These are phyloP conservation scores for Kalaharituber pfeilii DNA, from an alignment of 2,329 filamentous ascomycete genomes.

Conservation along the genomic window DNA sequence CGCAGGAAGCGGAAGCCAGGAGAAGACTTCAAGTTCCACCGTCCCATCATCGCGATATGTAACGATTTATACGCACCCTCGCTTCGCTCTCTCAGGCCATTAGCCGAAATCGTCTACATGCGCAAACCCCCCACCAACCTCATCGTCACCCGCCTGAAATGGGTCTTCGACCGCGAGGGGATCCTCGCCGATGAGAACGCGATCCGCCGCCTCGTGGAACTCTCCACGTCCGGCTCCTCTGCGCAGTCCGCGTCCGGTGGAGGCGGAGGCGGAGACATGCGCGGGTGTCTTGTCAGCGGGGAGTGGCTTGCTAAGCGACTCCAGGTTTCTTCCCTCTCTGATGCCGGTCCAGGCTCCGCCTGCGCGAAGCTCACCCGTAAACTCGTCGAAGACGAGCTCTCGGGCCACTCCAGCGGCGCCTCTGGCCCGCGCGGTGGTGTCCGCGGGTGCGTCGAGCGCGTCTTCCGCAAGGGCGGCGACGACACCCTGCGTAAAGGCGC, in stretches of 20 bases:
- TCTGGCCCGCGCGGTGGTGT: slow-evolving; percentile 53
- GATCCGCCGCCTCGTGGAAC: slow-evolving; percentile 66
- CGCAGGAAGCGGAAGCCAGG: slow-evolving; percentile 51
- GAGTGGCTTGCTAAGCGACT: slow-evolving; percentile 71
- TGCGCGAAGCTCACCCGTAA: slow-evolving; percentile 41
- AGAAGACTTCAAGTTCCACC: slow-evolving; percentile 70
- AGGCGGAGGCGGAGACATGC: slow-evolving; percentile 42
- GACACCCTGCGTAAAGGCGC: slow-evolving; percentile 44
- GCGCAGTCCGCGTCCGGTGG: slow-evolving; percentile 26
- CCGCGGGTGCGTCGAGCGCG: slow-evolving; percentile 58
- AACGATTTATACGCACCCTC: slow-evolving; percentile 94
- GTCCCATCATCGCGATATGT: slow-evolving; percentile 84
- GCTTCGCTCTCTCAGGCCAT: slow-evolving; percentile 65
- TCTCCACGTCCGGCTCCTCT: slow-evolving; percentile 59
- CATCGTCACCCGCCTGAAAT: slow-evolving; percentile 62
- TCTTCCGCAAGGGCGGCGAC: slow-evolving; percentile 63
- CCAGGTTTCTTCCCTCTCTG: slow-evolving; percentile 23
- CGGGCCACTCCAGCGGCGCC: slow-evolving; percentile 36
- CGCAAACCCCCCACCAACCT: slow-evolving; percentile 77
- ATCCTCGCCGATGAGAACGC: slow-evolving; percentile 80
- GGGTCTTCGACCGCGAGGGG: slow-evolving; percentile 74
- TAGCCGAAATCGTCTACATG: slow-evolving; percentile 82
- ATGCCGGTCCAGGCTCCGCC: not conserved
- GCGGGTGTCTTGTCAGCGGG: slow-evolving; percentile 68
- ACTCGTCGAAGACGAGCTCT: slow-evolving; percentile 61